Percentiles rank a stretch among this genome's conserved stretches.
Conservation (phyloP, 306 rosid species). For the Neltuma alba region DNA sequence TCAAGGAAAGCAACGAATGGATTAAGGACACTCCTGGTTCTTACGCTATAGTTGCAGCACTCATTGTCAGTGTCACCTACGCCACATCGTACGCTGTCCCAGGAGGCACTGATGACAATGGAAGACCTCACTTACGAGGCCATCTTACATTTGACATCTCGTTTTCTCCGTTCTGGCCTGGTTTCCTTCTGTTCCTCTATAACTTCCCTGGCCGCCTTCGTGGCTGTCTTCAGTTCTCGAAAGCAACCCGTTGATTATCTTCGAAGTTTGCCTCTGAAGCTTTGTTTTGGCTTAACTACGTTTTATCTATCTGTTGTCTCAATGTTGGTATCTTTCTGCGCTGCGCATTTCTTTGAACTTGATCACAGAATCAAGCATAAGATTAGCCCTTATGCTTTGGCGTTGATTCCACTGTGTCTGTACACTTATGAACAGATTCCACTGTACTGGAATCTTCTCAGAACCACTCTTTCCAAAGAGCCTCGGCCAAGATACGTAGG, state of each 20-base stretch:
- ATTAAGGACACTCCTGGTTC: neutral
- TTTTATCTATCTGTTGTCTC: neutral
- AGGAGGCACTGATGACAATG: neutral
- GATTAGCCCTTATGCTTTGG: neutral
- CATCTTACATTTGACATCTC: neutral
- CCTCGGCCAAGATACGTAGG: constrained; percentile 18
- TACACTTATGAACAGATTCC: constrained; percentile 36
- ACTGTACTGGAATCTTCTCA: constrained; percentile 40
- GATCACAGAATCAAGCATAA: neutral
- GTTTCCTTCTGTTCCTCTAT: neutral
- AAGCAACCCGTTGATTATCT: constrained; percentile 6
- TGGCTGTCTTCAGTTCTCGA: constrained; percentile 15
- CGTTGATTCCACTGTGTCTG: neutral
- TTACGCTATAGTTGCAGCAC: neutral
- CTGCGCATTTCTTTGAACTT: constrained; percentile 1
- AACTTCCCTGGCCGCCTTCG: neutral
- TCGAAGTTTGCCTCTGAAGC: neutral
- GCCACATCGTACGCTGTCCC: neutral
- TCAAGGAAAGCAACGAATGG: neutral
- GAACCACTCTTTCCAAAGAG: constrained; percentile 33
- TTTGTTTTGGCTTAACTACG: neutral
- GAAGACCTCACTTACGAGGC: neutral
- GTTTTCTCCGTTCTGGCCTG: neutral
- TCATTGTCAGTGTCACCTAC: neutral
- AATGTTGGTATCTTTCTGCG: neutral